These are phyloP conservation scores for Candida ovalis DNA, from an alignment of 805 yeast species.

Conservation along the genomic window DNA sequence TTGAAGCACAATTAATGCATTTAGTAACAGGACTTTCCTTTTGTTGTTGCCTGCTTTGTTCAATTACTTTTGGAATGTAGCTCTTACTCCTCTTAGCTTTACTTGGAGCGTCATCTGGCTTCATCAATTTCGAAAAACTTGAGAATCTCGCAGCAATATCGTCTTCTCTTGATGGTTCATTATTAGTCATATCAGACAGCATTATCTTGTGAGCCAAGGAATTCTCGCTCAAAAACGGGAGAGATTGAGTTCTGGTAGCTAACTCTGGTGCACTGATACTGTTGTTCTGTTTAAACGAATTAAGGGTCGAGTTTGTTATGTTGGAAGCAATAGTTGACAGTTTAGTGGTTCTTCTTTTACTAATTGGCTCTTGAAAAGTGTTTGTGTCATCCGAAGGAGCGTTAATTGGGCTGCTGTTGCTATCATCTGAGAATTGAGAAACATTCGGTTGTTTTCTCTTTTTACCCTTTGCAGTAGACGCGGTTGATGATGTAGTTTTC, in stretches of 20 bases:
- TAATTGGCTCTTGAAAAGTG: constrained; percentile 11
- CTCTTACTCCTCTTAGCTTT: constrained; percentile 30
- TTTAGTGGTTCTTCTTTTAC: constrained; percentile 2
- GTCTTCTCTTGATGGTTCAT: constrained; percentile 22
- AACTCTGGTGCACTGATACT: constrained; percentile 20
- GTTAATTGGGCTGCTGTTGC: constrained; percentile 8
- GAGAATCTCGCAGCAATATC: constrained; percentile 30
- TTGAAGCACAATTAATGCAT: constrained; percentile 31
- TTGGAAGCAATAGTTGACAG: not conserved
- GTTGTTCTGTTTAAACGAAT: not conserved
- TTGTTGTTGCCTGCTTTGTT: constrained; percentile 4
- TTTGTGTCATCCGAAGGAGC: constrained; percentile 8
- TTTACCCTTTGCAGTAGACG: constrained; percentile 2
- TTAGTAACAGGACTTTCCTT: constrained; percentile 1
- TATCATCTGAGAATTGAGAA: constrained; percentile 7
- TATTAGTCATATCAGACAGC: constrained; percentile 25
- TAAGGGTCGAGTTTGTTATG: not conserved
- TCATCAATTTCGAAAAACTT: constrained; percentile 26
- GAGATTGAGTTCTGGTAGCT: constrained; percentile 34
- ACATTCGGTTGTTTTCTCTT: constrained; percentile 9
- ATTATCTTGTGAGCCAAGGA: constrained; percentile 31
- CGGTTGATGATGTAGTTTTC: constrained; percentile 9
- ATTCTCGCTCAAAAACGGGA: constrained; percentile 31
- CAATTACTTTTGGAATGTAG: constrained; percentile 17
- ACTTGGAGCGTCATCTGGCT: constrained; percentile 23